phyloP scores from a whole-genome alignment of 2,329 filamentous ascomycete species.

The Venturia nashicola region DNA sequence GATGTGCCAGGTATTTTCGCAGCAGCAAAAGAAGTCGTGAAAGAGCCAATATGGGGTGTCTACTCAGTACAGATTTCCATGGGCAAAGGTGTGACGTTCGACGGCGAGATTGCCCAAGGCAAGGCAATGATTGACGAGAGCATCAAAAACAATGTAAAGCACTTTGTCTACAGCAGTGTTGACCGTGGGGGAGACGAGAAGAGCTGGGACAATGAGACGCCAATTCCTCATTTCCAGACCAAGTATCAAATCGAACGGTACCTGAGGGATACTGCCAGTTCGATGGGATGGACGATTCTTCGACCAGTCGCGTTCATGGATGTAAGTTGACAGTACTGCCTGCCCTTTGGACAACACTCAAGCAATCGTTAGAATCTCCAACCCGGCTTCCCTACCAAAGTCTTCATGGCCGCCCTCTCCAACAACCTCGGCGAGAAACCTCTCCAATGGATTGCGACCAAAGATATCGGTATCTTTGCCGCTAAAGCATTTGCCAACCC shows the following conservation, averaged over 20 bases:
- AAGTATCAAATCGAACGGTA: slow-evolving; percentile 18
- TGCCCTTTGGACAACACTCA: slow-evolving; percentile 4
- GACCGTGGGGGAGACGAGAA: slow-evolving; percentile 22
- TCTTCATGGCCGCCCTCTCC: slow-evolving; percentile 35
- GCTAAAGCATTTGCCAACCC: slow-evolving; percentile 36
- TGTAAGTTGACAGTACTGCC: slow-evolving; percentile 1
- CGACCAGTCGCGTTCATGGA: slow-evolving; percentile 54
- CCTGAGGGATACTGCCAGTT: slow-evolving; percentile 15
- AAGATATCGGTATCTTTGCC: slow-evolving; percentile 41
- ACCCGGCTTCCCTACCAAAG: slow-evolving; percentile 34
- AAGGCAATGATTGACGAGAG: slow-evolving; percentile 25
- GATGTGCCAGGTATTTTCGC: slow-evolving; percentile 37
- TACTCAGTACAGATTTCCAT: slow-evolving; percentile 44
- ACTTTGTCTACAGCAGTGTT: slow-evolving; percentile 26
- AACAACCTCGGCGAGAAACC: slow-evolving; percentile 28
- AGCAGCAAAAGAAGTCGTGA: slow-evolving; percentile 26
- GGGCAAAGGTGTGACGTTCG: slow-evolving; percentile 16
- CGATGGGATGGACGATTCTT: slow-evolving; percentile 50
- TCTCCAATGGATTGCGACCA: slow-evolving; percentile 27
- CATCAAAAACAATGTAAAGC: slow-evolving; percentile 18
- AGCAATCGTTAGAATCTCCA: slow-evolving; percentile 30
- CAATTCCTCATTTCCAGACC: slow-evolving; percentile 17
- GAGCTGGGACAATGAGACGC: slow-evolving; percentile 14
- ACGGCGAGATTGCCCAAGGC: slow-evolving; percentile 23
- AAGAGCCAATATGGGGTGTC: slow-evolving; percentile 42